Base-by-base conservation (phyloP, 2,329 filamentous ascomycete species). In the Alternaria panax region DNA sequence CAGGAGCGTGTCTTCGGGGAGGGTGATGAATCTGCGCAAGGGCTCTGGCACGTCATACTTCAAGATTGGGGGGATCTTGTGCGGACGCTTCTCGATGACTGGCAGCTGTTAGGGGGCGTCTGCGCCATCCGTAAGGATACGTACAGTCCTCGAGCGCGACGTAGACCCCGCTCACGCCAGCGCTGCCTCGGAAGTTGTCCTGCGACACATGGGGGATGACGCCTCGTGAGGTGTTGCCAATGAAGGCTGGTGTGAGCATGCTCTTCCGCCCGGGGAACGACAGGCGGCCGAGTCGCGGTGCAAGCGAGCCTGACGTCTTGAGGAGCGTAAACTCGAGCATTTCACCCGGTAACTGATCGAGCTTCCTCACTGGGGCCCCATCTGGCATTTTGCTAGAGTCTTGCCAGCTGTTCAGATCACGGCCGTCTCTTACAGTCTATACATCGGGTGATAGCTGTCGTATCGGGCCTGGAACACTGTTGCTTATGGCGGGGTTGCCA, bases 131-230 rank as follows among this genome's bases (percentile, higher is more conserved):
- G n/a, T 32, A 14, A 5, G 8, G 34, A 6, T 54, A 78, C 91
- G 79, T 84, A 97, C 95, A 98, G 78, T 99, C 95, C 83, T 99
- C 95, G 27, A 98, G 81, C 0, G 90, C 92, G 71, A 95, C 82
- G 75, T 96, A 96, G 3, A 92, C 84, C 25, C 90, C 91, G 27
- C 82, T 81, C 59, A 96, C 83, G 5, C 85, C 76, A 1, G 89
- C 88, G 70, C 90, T 83, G 55, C 87, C 88, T 40, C 80, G 77
- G 65, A 95, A 83, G 62, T 90, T 90, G 81, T 99, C 95, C 38
- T 93, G 93, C 3, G 93, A 91, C 65, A 99, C 80, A 80, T 99
- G 95, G 51, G 95, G 93, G 34, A 98, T 82, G 1, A 87, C 87
- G 22, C 95, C 95, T 71, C 95, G 87, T 32, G 95, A 97, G 3